phyloP scores from a whole-genome alignment of 192 early-diverging fungal species.

The Umbelopsis vinacea region DNA sequence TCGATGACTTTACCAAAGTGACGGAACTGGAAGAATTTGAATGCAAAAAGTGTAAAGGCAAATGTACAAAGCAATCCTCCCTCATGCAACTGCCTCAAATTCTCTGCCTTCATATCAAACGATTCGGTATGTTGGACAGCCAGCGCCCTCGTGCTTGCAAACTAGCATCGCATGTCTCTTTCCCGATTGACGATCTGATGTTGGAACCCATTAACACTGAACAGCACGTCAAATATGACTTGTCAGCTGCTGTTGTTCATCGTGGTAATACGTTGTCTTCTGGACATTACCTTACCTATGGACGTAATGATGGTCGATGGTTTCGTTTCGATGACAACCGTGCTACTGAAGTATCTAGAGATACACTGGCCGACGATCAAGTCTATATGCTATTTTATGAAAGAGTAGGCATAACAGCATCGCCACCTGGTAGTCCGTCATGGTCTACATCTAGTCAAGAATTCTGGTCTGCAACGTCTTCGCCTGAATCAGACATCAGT shows the following conservation, averaged over 20 bases:
- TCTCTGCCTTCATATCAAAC: constrained; percentile 4
- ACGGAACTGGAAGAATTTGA: constrained; percentile 18
- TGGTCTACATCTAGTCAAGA: constrained; percentile 19
- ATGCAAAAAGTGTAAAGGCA: constrained; percentile 17
- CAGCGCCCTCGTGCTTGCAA: constrained; percentile 5
- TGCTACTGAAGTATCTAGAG: constrained; percentile 16
- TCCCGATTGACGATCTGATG: neutral
- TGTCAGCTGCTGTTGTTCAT: constrained; percentile 14
- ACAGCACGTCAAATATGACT: neutral
- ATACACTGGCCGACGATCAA: constrained; percentile 45
- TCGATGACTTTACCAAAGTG: constrained; percentile 2
- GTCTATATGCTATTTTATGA: constrained; percentile 59
- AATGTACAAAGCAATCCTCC: constrained; percentile 13
- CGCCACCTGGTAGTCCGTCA: constrained; percentile 15
- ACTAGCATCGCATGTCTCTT: constrained; percentile 4
- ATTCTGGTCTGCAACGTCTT: constrained; percentile 18
- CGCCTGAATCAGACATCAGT: constrained; percentile 21
- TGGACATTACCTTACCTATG: constrained; percentile 13
- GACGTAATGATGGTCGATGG: constrained; percentile 18
- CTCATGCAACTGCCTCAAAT: constrained; percentile 14
- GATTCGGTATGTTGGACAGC: constrained; percentile 3
- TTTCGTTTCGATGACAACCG: constrained; percentile 15
- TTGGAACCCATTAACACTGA: constrained; percentile 2
- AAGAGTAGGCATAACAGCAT: constrained; percentile 20
- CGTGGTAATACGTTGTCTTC: constrained; percentile 8